Percentiles rank a stretch among this genome's conserved stretches.
Conservation (phyloP, 23 red algal genomes). For the Gracilariopsis chorda region DNA sequence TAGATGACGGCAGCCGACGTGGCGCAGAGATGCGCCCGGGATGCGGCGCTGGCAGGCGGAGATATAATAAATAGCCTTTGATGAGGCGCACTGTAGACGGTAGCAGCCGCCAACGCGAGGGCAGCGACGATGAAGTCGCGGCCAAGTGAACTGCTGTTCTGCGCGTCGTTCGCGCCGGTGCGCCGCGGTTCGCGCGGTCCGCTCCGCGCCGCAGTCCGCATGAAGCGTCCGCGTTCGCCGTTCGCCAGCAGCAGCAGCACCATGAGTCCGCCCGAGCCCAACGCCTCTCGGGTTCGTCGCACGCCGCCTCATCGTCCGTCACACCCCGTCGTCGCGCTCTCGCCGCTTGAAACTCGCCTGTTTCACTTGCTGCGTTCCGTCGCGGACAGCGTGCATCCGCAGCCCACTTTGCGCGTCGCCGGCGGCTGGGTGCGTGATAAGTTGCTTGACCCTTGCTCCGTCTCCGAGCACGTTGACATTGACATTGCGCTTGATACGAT, state of each 20-base stretch:
- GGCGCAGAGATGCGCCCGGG: neutral
- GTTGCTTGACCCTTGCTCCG: slow-evolving; percentile 26
- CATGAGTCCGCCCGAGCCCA: neutral
- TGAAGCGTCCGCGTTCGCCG: slow-evolving; percentile 18
- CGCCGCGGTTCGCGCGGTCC: neutral
- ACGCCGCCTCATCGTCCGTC: neutral
- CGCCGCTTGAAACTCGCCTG: slow-evolving; percentile 21
- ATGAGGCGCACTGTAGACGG: too few relatives aligned
- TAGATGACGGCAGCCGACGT: neutral
- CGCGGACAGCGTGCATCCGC: neutral
- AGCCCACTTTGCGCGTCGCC: slow-evolving; percentile 85
- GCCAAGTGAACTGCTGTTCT: too few relatives aligned
- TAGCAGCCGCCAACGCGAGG: too few relatives aligned
- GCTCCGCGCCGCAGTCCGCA: neutral
- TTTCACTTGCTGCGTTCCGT: slow-evolving; percentile 56
- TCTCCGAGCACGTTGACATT: slow-evolving; percentile 70
- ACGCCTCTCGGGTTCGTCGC: neutral
- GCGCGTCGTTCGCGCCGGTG: neutral
- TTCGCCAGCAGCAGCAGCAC: slow-evolving; percentile 6
- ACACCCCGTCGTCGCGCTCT: slow-evolving; percentile 7
- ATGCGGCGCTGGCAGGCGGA: too few relatives aligned
- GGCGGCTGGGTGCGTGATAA: slow-evolving; percentile 99
- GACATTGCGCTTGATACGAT: slow-evolving; percentile 93
- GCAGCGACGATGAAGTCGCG: too few relatives aligned
- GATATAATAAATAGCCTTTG: too few relatives aligned